phyloP scores from a whole-genome alignment of 495 filamentous ascomycete species.

The Hyaloscypha finlandica region DNA sequence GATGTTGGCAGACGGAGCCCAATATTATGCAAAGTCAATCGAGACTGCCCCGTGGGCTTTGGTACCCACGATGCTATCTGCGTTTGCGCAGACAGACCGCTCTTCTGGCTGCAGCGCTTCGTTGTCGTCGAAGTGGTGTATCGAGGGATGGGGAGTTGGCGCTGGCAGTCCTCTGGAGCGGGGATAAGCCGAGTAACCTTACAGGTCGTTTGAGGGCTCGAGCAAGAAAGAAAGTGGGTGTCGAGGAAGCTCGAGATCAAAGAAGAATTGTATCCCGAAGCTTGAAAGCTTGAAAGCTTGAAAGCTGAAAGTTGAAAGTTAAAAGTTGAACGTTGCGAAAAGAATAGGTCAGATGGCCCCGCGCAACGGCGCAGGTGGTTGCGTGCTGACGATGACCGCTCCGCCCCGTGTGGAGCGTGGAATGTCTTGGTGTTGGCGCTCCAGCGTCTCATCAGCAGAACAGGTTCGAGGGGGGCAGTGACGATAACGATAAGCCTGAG shows the following conservation, averaged over 20 bases:
- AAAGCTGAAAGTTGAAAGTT: neutral
- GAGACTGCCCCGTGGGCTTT: neutral
- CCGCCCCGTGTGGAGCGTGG: neutral
- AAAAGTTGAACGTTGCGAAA: neutral
- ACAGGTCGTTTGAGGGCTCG: neutral
- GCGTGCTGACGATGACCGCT: neutral
- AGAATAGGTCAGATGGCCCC: neutral
- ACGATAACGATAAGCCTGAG: neutral
- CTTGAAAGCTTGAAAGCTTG: too few species aligned
- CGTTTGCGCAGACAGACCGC: neutral
- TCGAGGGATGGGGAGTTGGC: neutral
- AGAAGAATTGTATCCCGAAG: neutral
- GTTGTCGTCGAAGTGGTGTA: neutral
- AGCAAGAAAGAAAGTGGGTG: neutral
- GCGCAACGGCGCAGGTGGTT: neutral
- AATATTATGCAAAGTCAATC: neutral
- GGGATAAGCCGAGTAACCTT: neutral
- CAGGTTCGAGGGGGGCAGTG: neutral
- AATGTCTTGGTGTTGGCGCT: neutral
- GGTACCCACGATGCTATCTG: neutral
- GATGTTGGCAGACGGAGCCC: neutral
- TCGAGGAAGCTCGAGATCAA: neutral
- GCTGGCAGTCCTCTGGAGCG: neutral
- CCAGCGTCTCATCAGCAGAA: neutral
- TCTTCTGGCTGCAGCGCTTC: neutral